Base-by-base conservation (phyloP, 805 yeast species). In the Kuraishia borneana region DNA sequence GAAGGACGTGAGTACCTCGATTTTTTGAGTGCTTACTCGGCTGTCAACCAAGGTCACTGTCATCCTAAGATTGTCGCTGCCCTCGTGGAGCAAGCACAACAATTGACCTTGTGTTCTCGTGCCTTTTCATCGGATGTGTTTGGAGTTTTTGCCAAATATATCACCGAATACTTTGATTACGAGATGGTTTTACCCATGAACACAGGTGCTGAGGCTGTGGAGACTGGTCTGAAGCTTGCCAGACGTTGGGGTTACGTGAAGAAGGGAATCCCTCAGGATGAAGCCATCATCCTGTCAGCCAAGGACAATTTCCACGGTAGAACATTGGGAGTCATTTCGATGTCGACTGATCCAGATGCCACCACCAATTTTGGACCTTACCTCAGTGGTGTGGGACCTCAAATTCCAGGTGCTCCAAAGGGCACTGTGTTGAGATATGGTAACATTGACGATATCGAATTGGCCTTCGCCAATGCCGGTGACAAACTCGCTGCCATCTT, bases 141-240 rank as follows among this genome's bases (percentile, higher is more conserved):
- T 53, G 94, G 95, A 30, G 68, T 69, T 22, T 89, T 75, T 53
- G 92, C 96, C 44, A 83, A 87, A 56, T 89, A 72, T 51, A 67
- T 85, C 40, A 85, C 96, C 35, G 92, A 87, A 54, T 88, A 63
- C 54, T 89, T 89, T 64, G 71, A 77, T 53, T 89, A 84, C 60
- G 97, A 89, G 50, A 78, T 76, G 81, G 89, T 89, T 8, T 65
- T 89, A 54, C 97, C 97, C 44, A 89, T 88, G 96, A 89, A 89
- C 66, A 89, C 97, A 10, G 97, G 97, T 54, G 96, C 96, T 26
- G 97, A 89, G 63, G 97, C 97, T 7, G 97, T 89, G 28, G 97
- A 89, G 64, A 84, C 96, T 27, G 95, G 83, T 20, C 66, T 89
- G 54, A 89, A 89, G 60, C 65, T 89, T 39, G 96, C 96, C 34